These are phyloP conservation scores for Phalaenopsis hybrid DNA, from an alignment of 116 monocot species.

Conservation along the genomic window DNA sequence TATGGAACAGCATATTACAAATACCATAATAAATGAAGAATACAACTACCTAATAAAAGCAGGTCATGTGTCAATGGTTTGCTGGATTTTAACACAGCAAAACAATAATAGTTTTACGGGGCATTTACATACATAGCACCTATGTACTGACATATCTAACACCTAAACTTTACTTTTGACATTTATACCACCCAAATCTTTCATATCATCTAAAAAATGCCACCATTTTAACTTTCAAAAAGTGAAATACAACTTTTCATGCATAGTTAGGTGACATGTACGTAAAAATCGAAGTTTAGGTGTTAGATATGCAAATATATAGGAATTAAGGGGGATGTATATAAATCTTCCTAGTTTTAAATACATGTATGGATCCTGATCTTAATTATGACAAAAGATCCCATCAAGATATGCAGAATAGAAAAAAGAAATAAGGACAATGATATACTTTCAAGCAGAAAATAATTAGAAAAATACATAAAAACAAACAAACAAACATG, in stretches of 20 bases:
- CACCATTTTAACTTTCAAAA: too few species aligned
- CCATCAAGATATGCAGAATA: not conserved
- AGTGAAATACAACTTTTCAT: too few species aligned
- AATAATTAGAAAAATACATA: not conserved
- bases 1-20: too few species aligned
- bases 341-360: not conserved
- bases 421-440: not conserved
- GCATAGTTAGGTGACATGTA: too few species aligned
- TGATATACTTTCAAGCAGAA: not conserved
- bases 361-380: not conserved
- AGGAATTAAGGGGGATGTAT: not conserved
- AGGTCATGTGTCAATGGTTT: not conserved
- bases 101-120: not conserved
- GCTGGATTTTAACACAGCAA: not conserved
- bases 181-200: too few species aligned
- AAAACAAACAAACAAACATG: not conserved
- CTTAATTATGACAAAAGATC: not conserved
- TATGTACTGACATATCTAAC: too few species aligned
- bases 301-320: too few species aligned
- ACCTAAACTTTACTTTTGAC: too few species aligned
- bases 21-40: too few species aligned
- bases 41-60: too few species aligned
- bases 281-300: too few species aligned
- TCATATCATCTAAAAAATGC: too few species aligned
- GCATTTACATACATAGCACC: not conserved